phyloP scores from a whole-genome alignment of 139 green algal genomes.

The Choricystis sp. region DNA sequence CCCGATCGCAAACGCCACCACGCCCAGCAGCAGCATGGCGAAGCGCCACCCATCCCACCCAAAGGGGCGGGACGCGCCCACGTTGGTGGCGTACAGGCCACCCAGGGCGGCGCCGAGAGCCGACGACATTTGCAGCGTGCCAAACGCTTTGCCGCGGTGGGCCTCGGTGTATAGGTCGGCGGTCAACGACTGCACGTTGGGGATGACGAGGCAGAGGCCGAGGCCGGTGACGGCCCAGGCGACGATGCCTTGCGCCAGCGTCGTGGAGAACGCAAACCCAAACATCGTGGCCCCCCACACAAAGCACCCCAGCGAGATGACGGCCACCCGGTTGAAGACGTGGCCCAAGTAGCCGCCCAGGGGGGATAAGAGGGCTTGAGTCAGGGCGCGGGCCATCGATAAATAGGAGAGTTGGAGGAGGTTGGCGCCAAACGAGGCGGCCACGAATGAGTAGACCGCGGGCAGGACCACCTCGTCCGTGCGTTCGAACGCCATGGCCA shows the following conservation, averaged over 20 bases:
- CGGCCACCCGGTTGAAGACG: constrained; percentile 27
- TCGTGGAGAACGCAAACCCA: constrained; percentile 21
- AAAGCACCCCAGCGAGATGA: constrained; percentile 39
- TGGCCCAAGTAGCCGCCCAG: constrained; percentile 13
- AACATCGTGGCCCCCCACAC: constrained; percentile 50
- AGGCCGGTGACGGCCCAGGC: constrained; percentile 20
- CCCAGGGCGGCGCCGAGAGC: constrained; percentile 35
- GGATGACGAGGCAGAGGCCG: constrained; percentile 14
- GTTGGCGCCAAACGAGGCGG: constrained; percentile 21
- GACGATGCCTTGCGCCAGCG: constrained; percentile 5
- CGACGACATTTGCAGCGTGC: constrained; percentile 8
- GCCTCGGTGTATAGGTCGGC: constrained; percentile 15
- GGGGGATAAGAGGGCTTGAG: constrained; percentile 9
- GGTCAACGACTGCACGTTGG: constrained; percentile 19
- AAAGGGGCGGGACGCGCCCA: constrained; percentile 10
- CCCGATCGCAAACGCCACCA: constrained; percentile 4
- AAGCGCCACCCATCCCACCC: constrained; percentile 23
- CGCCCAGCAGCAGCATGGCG: constrained; percentile 15
- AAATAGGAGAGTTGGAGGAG: constrained; percentile 9
- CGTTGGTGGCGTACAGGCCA: constrained; percentile 36
- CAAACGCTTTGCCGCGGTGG: constrained; percentile 17
- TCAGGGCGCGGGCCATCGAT: constrained; percentile 13
- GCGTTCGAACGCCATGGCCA: constrained; percentile 39
- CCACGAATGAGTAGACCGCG: constrained; percentile 43
- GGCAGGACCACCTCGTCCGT: constrained; percentile 43